Evolutionary conservation across 23 red algal genomes (phyloP), one percentile per base, ranked within the genome.

Genomic region (Rhodosorus marinus): DNA sequence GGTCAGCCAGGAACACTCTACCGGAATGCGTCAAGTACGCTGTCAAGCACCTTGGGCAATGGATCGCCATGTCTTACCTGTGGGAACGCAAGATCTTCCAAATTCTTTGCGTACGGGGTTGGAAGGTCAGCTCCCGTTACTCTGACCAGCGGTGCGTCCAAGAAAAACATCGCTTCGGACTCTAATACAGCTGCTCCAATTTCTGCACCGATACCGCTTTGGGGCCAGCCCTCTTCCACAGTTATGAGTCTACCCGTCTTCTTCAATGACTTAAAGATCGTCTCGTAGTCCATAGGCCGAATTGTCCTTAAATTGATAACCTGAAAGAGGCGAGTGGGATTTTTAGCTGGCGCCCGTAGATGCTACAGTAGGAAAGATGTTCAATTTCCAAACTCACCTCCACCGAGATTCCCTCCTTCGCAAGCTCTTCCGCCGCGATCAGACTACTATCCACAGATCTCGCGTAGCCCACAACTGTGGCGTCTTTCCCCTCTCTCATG

Each of bases 281-380:
- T 81, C 19, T 54, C 51, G 9, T 59, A 59, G 53, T 98, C 90
- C 52, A 98, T 60, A 24, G 90, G 90, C 28, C 90, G 90, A 52
- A 98, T 74, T 3, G 90, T 80, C 22, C 90, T 72, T 59, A 98
- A 43, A 50, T 98, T 98, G 40, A 98, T 84, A n/a, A n/a, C n/a
- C n/a, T n/a, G n/a, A n/a, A n/a, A n/a, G n/a, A n/a, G n/a, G n/a
- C n/a, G n/a, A n/a, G n/a, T n/a, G n/a, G n/a, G n/a, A n/a, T n/a
- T n/a, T n/a, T n/a, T n/a, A n/a, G n/a, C n/a, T n/a, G n/a, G n/a
- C n/a, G n/a, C n/a, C n/a, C n/a, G n/a, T n/a, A n/a, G n/a, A n/a
- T n/a, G n/a, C n/a, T n/a, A n/a, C n/a, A n/a, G n/a, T n/a, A n/a
- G n/a, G n/a, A n/a, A n/a, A n/a, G n/a, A n/a, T n/a, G n/a, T n/a